A percentile compares a stretch with the other conserved stretches of the same genome.
These are phyloP conservation scores for Backusella morwellensis DNA, from an alignment of 192 early-diverging fungal genomes.

Conservation along the genomic window DNA sequence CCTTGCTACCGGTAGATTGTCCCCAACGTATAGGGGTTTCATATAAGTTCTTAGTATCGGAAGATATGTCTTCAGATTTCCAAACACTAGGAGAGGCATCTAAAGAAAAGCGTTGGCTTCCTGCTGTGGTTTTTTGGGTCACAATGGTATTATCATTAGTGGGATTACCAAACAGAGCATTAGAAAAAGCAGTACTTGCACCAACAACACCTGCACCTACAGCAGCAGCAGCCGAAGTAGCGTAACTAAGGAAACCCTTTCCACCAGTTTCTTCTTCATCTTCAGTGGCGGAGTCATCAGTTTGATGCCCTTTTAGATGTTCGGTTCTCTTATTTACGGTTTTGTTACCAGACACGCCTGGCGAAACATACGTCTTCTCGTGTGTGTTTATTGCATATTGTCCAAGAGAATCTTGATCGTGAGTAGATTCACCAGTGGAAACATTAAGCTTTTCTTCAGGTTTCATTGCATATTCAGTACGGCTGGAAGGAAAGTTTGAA, in stretches of 20 bases:
- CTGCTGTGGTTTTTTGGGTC: neutral
- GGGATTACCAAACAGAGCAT: neutral
- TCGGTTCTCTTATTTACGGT: neutral
- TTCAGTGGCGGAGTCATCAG: neutral
- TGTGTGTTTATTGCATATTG: neutral
- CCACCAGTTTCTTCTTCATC: neutral
- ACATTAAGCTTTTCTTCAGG: neutral
- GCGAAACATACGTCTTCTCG: neutral
- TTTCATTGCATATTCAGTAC: neutral
- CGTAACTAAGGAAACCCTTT: neutral
- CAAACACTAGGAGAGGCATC: neutral
- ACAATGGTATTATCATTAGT: neutral
- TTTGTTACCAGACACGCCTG: neutral
- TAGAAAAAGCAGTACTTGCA: neutral
- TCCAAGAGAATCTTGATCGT: neutral
- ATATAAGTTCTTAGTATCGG: neutral
- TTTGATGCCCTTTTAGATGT: neutral
- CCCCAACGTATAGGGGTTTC: neutral
- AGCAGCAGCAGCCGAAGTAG: neutral
- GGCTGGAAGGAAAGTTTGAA: neutral
- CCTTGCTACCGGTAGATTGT: neutral
- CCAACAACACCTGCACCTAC: neutral
- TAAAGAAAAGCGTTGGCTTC: neutral
- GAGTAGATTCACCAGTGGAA: neutral
- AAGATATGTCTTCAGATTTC: neutral